Base-by-base conservation (phyloP, 106 monocot genomes). In the Phalaenopsis equestris region DNA sequence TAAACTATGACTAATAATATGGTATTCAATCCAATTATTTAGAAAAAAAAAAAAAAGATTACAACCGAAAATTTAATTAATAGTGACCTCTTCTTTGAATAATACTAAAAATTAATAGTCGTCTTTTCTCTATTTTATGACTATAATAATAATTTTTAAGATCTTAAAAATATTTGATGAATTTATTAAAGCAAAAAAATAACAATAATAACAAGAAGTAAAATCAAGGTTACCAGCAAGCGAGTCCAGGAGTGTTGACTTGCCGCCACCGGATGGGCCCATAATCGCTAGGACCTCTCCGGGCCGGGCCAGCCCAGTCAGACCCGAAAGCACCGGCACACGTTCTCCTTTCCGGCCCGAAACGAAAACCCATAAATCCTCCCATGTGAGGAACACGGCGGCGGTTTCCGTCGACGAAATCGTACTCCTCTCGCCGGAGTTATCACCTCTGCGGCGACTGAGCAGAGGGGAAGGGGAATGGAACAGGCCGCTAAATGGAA, bases 241-340 rank as follows among this genome's bases (percentile, higher is more conserved):
- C 8, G 84, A 8, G 52, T 87, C 79, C 12, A 87, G 82, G 30
- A 87, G 87, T 3, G 84, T 84, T 10, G 87, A 82, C 41, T 87
- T 87, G 42, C 87, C 87, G 55, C 78, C 84, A 15, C 87, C 84
- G 15, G 84, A 87, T 5, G 87, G 87, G 17, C 87, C 87, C 82
- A 87, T 87, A 56, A 87, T 87, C 41, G 87, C 87, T 75, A 87
- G 42, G 1, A 84, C 73, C 68, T 82, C 64, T 8, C 82, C 72
- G 14, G 87, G 87, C 57, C 68, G 39, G 12, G 84, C 87, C 11
- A 55, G 81, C 37, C 87, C 87, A 6, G 68, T 82, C 2, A 84
- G 42, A 6, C 82, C 87, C 12, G 75, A 43, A 39, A 87, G 76
- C 12, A 87, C 79, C 2, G 82, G 9, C 12, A 41, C 8, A 7